Evolutionary conservation across 2,329 filamentous ascomycete genomes (phyloP).

Genomic region (Aspergillus novofumigatus): DNA sequence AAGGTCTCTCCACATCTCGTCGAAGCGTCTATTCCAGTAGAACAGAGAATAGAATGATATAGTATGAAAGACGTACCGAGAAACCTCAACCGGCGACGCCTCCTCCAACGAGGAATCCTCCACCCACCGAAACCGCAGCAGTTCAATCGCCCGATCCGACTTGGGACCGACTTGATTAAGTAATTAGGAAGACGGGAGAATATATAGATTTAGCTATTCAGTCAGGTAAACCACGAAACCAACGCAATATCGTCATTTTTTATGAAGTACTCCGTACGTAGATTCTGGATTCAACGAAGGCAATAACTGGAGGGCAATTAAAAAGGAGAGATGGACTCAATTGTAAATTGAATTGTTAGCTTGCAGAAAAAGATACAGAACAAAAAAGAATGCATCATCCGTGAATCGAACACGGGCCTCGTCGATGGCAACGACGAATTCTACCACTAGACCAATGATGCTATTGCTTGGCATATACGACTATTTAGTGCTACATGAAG

Average conservation of each 20-base stretch:
- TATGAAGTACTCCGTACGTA: too few relatives aligned
- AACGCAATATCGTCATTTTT: too few relatives aligned
- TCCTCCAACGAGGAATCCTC: background rate
- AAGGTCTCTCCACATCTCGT: background rate
- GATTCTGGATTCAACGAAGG: background rate
- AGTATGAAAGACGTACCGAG: background rate
- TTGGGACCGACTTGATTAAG: too few relatives aligned
- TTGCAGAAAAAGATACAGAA: background rate
- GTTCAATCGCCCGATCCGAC: background rate
- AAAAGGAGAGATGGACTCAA: too few relatives aligned
- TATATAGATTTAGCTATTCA: too few relatives aligned
- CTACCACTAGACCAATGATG: constrained; percentile 44
- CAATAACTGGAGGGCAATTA: too few relatives aligned
- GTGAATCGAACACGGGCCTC: constrained; percentile 47
- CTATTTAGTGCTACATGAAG: too few relatives aligned
- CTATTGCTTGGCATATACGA: background rate
- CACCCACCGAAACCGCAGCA: background rate
- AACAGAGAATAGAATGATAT: background rate
- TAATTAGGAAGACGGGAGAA: too few relatives aligned
- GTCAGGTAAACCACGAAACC: too few relatives aligned
- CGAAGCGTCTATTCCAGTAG: background rate
- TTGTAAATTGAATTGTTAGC: too few relatives aligned
- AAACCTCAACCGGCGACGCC: background rate
- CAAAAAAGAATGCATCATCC: constrained; percentile 32
- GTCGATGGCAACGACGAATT: constrained; percentile 45